These are phyloP conservation scores for Tricholoma matsutake DNA, from an alignment of 768 basidiomycete genomes.

Conservation along the genomic window DNA sequence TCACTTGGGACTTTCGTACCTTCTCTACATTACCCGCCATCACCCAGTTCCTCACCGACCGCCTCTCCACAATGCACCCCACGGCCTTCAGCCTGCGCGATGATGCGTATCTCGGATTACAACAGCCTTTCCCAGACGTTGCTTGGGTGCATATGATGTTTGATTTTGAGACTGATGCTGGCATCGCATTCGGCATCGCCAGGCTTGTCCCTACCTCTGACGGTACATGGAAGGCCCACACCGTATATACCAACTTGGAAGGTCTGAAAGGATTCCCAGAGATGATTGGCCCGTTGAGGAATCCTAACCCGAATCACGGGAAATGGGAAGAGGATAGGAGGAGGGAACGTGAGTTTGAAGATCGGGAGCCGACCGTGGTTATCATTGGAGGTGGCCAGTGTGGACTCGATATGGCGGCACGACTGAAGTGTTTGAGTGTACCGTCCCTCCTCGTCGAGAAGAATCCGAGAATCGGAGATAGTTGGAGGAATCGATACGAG, in stretches of 20 bases:
- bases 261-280: constrained; percentile 52
- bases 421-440: constrained; percentile 50
- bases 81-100: constrained; percentile 29
- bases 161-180: constrained; percentile 51
- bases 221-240: constrained; percentile 57
- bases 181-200: constrained; percentile 48
- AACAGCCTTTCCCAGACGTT: constrained; percentile 46
- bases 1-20: constrained; percentile 26
- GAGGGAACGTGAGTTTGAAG: constrained; percentile 42
- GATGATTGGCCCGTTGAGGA: constrained; percentile 45
- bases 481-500: constrained; percentile 64
- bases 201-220: constrained; percentile 47
- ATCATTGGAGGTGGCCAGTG: constrained; percentile 65
- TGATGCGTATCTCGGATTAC: constrained; percentile 29
- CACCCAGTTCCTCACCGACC: constrained; percentile 16
- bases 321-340: constrained; percentile 50
- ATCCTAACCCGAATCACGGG: constrained; percentile 43
- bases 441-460: constrained; percentile 57
- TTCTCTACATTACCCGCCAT: constrained; percentile 18
- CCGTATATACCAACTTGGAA: constrained; percentile 57
- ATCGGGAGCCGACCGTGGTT: constrained; percentile 43
- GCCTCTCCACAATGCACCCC: constrained; percentile 12
- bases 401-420: constrained; percentile 58
- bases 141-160: constrained; percentile 58
- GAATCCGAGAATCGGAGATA: constrained; percentile 54